Evolutionary conservation across 2,329 filamentous ascomycete species (phyloP), one percentile per base, ranked within the genome.

Genomic region (Magnaporthiopsis rhizophila): DNA sequence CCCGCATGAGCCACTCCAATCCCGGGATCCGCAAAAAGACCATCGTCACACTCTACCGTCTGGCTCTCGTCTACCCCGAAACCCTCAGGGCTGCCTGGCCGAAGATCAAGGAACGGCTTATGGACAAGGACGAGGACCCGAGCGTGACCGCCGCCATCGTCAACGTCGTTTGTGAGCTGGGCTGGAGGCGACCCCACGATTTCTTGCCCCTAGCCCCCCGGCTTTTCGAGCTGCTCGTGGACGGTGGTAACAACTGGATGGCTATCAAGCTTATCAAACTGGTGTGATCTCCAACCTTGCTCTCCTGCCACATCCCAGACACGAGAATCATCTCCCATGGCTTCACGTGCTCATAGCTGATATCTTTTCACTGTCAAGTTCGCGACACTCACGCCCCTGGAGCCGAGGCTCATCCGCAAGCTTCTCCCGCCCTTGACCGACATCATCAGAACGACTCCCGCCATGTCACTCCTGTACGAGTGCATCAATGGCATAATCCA

Each of bases 401-500:
- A 99, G 73, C 94, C 95, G 18, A 87, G 95, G 64, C 81, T 99
- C 11, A 90, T 97, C 62, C 91, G 90, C 73, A 99, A 99, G 75
- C 80, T 99, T 21, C 79, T 98, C 36, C 92, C 94, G 9, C 95
- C 95, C 21, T 79, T 99, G 66, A 97, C 92, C 0, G 92, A 91
- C 69, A 89, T 99, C 61, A 98, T 99, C 68, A 89, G 91, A 70
- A 97, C 93, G 0, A 99, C 95, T 0, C 90, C 91, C 6, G 95
- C 95, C 34, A 98, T 98, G 95, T 98, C 95, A n/a, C 78, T 99
- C 34, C 79, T 98, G 7, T 99, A 99, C 71, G 95, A 99, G 77
- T 99, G 95, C 73, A 97, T 99, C 76, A 97, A 96, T 74, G 95
- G 95, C 30, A 96, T 99, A 67, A 97, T 99, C 65, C 93, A 97